These are phyloP conservation scores for Bacidia gigantensis DNA, from an alignment of 495 filamentous ascomycete species.

Conservation along the genomic window DNA sequence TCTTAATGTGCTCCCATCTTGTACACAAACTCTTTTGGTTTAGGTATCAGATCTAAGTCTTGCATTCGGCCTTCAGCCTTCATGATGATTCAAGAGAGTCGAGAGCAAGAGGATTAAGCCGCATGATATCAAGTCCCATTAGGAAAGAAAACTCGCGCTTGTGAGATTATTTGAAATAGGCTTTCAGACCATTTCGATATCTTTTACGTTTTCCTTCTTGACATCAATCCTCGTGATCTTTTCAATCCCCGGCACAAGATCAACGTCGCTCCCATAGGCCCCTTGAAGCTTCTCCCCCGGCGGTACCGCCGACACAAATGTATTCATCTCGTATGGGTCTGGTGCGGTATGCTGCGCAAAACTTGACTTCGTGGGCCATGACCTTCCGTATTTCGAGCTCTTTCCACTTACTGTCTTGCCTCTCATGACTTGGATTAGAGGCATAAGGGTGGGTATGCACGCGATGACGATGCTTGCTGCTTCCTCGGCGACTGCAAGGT, in stretches of 20 bases:
- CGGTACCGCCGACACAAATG: background rate
- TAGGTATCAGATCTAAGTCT: too few species aligned
- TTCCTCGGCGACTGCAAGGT: slow-evolving; percentile 1
- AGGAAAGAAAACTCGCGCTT: too few species aligned
- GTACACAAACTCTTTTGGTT: too few species aligned
- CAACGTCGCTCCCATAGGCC: background rate
- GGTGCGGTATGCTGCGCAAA: background rate
- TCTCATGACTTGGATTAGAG: background rate
- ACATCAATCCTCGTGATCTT: slow-evolving; percentile 4
- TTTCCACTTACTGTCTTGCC: background rate
- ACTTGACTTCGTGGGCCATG: background rate
- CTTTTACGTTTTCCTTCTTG: background rate
- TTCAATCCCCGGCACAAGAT: slow-evolving; percentile 6
- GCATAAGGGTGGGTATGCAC: slow-evolving; percentile 1
- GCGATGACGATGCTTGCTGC: slow-evolving; percentile 1
- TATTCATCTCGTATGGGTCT: background rate
- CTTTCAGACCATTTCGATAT: background rate
- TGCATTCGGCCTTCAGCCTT: too few species aligned
- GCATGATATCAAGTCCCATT: too few species aligned
- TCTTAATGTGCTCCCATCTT: too few species aligned
- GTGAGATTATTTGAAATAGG: too few species aligned
- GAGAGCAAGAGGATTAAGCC: too few species aligned
- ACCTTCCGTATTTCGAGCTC: background rate
- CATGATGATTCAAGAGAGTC: too few species aligned
- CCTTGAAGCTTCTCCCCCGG: background rate